Conservation (phyloP, 345 rosid genomes). For the Pistacia integerrima region DNA sequence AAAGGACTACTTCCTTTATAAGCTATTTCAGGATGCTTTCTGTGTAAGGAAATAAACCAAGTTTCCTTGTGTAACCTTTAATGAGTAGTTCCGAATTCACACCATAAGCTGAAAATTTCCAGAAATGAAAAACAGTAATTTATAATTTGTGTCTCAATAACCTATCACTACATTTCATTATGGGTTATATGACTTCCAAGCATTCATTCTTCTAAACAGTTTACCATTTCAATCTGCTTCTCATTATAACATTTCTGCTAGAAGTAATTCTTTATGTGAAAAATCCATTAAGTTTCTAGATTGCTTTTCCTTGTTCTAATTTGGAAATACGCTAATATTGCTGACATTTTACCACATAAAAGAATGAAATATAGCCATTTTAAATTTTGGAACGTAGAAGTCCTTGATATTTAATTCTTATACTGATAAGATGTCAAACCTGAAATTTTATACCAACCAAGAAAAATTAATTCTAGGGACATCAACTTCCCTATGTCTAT, state of each 20-base stretch:
- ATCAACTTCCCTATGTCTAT: background rate
- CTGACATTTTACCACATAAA: too few relatives aligned
- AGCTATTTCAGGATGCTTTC: background rate
- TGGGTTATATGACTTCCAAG: background rate
- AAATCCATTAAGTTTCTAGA: too few relatives aligned
- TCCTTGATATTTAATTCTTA: too few relatives aligned
- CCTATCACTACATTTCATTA: background rate
- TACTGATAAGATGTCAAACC: background rate
- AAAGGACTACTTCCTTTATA: background rate
- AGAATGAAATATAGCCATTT: too few relatives aligned
- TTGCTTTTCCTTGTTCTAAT: too few relatives aligned
- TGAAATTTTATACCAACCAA: background rate
- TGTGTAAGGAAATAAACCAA: background rate
- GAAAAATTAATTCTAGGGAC: too few relatives aligned
- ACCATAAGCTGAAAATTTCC: background rate
- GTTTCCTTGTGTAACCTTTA: background rate
- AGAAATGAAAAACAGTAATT: background rate
- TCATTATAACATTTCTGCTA: background rate
- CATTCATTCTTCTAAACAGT: background rate
- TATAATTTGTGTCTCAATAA: background rate
- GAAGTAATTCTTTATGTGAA: background rate
- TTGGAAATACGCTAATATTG: too few relatives aligned
- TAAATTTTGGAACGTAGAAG: too few relatives aligned
- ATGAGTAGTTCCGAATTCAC: background rate
- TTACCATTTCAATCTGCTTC: background rate